These are phyloP conservation scores for Cardamine resedifolia DNA, from an alignment of 345 rosid genomes.

Conservation along the genomic window DNA sequence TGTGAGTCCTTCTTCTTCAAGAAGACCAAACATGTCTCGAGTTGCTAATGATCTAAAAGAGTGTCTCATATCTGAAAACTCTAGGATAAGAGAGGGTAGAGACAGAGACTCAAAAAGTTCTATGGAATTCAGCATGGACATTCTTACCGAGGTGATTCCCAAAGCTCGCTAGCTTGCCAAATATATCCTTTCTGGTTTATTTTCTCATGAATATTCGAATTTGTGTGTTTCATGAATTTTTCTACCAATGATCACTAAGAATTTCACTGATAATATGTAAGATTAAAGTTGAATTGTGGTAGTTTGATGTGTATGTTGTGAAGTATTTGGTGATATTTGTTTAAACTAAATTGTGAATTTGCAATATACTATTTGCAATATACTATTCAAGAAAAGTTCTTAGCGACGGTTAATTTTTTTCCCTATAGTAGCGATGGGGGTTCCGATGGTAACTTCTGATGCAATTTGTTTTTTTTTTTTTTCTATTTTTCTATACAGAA, in stretches of 20 bases:
- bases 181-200: neutral
- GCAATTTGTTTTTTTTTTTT: too few species aligned
- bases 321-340: neutral
- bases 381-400: too few species aligned
- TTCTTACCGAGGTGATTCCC: constrained; percentile 14
- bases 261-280: neutral
- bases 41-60: constrained; percentile 29
- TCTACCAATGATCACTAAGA: too few species aligned
- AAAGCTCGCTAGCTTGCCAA: constrained; percentile 21
- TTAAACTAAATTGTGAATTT: too few species aligned
- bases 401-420: too few species aligned
- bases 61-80: constrained; percentile 23
- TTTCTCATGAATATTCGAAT: neutral
- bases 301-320: neutral
- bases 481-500: too few species aligned
- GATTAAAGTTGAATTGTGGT: neutral
- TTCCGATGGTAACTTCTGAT: too few species aligned
- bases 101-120: constrained; percentile 11
- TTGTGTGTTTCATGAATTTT: neutral
- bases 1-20: constrained; percentile 15
- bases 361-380: too few species aligned
- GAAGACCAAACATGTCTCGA: constrained; percentile 39
- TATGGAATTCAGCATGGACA: neutral
- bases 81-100: constrained; percentile 1
- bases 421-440: too few species aligned